Evolutionary conservation across 257 asterid genomes (phyloP).

Genomic region (Handroanthus guayacan): DNA sequence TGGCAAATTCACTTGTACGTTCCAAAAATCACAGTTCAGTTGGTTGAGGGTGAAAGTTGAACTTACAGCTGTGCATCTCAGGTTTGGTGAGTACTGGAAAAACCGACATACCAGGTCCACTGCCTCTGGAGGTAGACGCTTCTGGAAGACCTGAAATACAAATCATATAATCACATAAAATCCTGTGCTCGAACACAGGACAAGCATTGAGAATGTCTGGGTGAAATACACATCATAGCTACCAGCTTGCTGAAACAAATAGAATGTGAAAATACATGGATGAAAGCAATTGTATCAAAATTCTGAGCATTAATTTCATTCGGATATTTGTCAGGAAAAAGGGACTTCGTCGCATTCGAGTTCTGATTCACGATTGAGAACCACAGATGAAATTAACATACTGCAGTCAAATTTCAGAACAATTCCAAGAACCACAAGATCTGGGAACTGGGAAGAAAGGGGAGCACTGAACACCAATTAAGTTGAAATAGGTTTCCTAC

Average conservation of each 20-base stretch:
- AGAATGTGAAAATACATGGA: constrained; percentile 2
- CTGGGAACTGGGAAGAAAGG: constrained; percentile 16
- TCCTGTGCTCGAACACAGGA: constrained; percentile 12
- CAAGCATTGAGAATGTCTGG: constrained; percentile 31
- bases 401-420: background rate
- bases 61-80: constrained; percentile 98
- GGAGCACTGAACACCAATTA: background rate
- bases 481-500: background rate
- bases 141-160: constrained; percentile 85
- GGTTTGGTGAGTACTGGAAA: constrained; percentile 95
- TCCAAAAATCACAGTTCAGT: constrained; percentile 17
- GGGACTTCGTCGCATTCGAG: background rate
- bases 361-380: constrained; percentile 12
- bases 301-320: background rate
- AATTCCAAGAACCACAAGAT: background rate
- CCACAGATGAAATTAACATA: background rate
- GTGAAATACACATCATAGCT: constrained; percentile 11
- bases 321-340: background rate
- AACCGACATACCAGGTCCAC: constrained; percentile 93
- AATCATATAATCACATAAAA: constrained; percentile 25
- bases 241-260: constrained; percentile 29
- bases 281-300: background rate
- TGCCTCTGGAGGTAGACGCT: constrained; percentile 97
- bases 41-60: constrained; percentile 37
- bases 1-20: constrained; percentile 19